phyloP scores from a whole-genome alignment of 2,329 filamentous ascomycete genomes.

The Ophiostoma pallidulum region DNA sequence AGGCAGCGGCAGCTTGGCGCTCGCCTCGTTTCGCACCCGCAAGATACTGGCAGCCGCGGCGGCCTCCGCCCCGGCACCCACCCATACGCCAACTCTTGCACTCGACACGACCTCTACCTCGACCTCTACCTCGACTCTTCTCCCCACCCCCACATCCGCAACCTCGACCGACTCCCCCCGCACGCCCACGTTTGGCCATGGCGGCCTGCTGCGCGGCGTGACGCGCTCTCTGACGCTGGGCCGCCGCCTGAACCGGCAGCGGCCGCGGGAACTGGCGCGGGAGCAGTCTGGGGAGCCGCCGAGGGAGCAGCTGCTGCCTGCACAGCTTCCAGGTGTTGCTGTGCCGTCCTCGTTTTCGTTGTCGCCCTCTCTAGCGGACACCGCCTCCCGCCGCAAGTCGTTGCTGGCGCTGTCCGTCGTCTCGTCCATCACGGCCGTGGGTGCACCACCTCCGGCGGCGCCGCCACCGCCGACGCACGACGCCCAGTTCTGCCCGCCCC shows the following conservation, averaged over 20 bases:
- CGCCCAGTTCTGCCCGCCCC: too few relatives aligned
- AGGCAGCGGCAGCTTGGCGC: too few relatives aligned
- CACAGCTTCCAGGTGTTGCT: constrained; percentile 14
- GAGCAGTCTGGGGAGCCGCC: too few relatives aligned
- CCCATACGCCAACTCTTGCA: not conserved
- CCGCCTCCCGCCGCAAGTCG: constrained; percentile 13
- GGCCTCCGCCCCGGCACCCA: not conserved
- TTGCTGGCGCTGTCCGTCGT: constrained; percentile 7
- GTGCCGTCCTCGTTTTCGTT: too few relatives aligned
- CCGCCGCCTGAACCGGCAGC: constrained; percentile 45
- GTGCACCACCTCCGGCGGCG: constrained; percentile 28
- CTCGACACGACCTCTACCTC: too few relatives aligned
- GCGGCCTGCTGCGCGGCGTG: constrained; percentile 37
- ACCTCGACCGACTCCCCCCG: constrained; percentile 24
- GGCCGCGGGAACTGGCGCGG: too few relatives aligned
- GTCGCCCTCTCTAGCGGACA: too few relatives aligned
- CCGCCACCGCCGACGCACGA: constrained; percentile 16
- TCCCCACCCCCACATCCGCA: not conserved
- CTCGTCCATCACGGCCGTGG: constrained; percentile 27
- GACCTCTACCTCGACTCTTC: too few relatives aligned
- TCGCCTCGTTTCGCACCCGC: constrained; percentile 31
- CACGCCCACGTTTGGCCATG: constrained; percentile 28
- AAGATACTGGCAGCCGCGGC: constrained; percentile 26
- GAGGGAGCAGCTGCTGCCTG: too few relatives aligned
- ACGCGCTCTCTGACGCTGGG: constrained; percentile 44